Conservation (phyloP, 2,329 filamentous ascomycete species). For the Phialophora expanda region DNA sequence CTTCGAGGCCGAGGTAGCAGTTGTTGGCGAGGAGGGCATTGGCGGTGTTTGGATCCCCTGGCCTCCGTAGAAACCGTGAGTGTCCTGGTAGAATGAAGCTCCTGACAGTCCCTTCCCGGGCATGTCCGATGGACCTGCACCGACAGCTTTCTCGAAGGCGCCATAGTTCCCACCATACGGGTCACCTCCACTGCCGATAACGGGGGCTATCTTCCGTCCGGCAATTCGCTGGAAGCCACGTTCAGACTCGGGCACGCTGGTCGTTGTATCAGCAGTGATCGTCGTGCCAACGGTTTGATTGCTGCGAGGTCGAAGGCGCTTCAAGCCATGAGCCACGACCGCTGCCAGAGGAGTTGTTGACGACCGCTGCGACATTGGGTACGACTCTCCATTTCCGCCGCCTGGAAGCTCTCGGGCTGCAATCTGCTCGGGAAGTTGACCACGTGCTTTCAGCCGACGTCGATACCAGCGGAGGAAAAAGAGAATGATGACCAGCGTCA, state of each 20-base stretch:
- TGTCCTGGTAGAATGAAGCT: slow-evolving; percentile 43
- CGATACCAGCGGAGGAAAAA: slow-evolving; percentile 61
- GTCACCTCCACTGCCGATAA: slow-evolving; percentile 54
- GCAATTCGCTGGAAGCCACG: slow-evolving; percentile 57
- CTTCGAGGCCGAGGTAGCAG: slow-evolving; percentile 20
- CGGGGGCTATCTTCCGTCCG: slow-evolving; percentile 55
- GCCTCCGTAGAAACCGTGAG: slow-evolving; percentile 40
- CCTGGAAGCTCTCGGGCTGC: slow-evolving; percentile 35
- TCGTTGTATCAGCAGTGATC: slow-evolving; percentile 42
- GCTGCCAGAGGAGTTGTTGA: slow-evolving; percentile 49
- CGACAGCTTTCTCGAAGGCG: slow-evolving; percentile 39
- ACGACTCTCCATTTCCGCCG: slow-evolving; percentile 19
- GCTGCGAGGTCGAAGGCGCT: slow-evolving; percentile 45
- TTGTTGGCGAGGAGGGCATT: slow-evolving; percentile 34
- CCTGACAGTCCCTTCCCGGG: slow-evolving; percentile 38
- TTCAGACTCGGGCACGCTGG: slow-evolving; percentile 44
- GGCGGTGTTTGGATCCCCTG: slow-evolving; percentile 27
- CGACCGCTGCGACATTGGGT: slow-evolving; percentile 46
- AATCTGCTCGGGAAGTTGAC: slow-evolving; percentile 40
- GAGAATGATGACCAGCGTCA: slow-evolving; percentile 58
- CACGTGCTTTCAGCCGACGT: slow-evolving; percentile 39
- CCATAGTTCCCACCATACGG: slow-evolving; percentile 48
- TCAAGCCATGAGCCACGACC: slow-evolving; percentile 47
- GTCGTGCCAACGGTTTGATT: slow-evolving; percentile 45
- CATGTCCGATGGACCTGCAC: slow-evolving; percentile 27